Conservation (phyloP, 2,329 filamentous ascomycete species). For the Aschersonia sp. region DNA sequence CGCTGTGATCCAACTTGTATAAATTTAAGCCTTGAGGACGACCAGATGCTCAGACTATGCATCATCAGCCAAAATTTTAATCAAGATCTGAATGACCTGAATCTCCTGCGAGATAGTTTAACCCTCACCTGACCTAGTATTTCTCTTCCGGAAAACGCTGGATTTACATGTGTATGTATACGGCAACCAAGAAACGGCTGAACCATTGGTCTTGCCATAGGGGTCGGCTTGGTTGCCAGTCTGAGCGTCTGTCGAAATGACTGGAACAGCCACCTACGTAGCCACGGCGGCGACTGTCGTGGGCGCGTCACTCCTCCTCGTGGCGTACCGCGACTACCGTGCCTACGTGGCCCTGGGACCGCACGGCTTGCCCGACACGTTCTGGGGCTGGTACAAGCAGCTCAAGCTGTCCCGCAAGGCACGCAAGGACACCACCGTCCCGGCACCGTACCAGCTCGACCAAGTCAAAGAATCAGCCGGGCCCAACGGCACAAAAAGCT, state of each 20-base stretch:
- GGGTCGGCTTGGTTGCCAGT: no score
- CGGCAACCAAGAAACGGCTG: no score
- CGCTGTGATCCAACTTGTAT: neutral
- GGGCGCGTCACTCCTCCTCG: neutral
- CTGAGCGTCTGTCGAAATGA: neutral
- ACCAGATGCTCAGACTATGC: no score
- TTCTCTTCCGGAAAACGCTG: no score
- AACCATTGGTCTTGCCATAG: no score
- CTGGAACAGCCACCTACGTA: neutral
- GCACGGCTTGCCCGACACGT: conserved; percentile 26
- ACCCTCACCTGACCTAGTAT: no score
- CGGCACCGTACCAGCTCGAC: conserved; percentile 9
- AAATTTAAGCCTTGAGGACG: neutral
- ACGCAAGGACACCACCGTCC: conserved; percentile 11
- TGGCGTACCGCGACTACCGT: conserved; percentile 15
- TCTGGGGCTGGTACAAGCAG: conserved; percentile 20
- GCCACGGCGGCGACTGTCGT: neutral
- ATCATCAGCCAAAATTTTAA: no score
- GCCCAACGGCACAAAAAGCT: conserved; percentile 5
- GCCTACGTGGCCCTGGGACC: conserved; percentile 25
- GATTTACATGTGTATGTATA: no score
- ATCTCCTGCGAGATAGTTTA: no score
- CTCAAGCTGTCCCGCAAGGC: conserved; percentile 6
- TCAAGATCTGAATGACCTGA: no score
- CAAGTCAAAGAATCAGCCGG: conserved; percentile 8